Base-by-base conservation (phyloP, 306 rosid genomes). In the Casuarina equisetifolia region DNA sequence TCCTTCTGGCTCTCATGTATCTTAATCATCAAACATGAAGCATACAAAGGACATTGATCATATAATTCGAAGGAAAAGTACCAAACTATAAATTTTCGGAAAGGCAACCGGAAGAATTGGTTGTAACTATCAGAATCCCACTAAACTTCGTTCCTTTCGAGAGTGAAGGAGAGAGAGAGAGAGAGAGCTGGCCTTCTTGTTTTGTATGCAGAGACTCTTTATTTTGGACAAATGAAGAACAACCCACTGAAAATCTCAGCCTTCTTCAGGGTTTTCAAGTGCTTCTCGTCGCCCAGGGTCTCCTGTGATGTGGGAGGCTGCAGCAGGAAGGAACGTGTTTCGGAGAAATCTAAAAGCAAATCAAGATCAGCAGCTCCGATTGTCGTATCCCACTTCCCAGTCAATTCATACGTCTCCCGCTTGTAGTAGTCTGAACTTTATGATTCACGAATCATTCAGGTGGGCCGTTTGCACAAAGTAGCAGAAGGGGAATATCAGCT, bases 111-210 rank as follows among this genome's bases (percentile, higher is more conserved):
- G 64, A 67, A 40, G 58, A 64, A 80, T 79, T 87, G 82, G 89
- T 86, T 92, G 88, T 10, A 82, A 81, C 87, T 66, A 78, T 76
- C 79, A 76, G 83, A 52, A 82, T 71, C 79, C 58, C 78, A 84
- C 75, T 52, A 70, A 46, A 70, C 78, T 59, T 80, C 13, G 81
- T 73, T 80, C 76, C 73, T 43, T 25, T 25, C 1, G 32, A 25
- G 32, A 25, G 32, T 25, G 32, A 35, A 49, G 10, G 58, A 45
- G 20, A 77, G 54, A 45, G 44, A 16, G 45, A 32, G 54, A 55
- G 48, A 45, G 39, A 72, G 62, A 79, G 13, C 44, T 58, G n/a
- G 13, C 58, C 38, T 72, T 38, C 58, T 4, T 19, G 62, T 70
- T 49, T 46, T 53, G 62, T 75, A 68, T 40, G 74, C 77, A 58